Evolutionary conservation across 352 stramenopile genomes (phyloP).

Genomic region (Phytophthora fragariae): DNA sequence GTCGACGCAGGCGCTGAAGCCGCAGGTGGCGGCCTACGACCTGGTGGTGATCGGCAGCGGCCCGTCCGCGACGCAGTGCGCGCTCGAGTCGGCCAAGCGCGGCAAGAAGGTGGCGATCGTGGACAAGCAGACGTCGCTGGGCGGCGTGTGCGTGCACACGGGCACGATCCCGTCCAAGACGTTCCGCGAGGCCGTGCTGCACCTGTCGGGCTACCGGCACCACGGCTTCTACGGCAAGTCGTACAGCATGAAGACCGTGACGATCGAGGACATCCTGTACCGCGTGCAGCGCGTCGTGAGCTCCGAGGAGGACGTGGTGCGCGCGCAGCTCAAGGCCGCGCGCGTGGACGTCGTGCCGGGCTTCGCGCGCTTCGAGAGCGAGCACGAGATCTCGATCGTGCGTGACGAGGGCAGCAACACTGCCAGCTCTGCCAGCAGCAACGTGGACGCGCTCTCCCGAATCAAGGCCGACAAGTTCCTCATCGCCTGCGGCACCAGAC

Average conservation of each 20-base stretch:
- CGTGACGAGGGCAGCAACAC: conserved; percentile 34
- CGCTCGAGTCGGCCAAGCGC: conserved; percentile 85
- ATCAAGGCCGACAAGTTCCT: conserved; percentile 83
- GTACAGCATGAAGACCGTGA: conserved; percentile 86
- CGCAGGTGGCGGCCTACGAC: conserved; percentile 70
- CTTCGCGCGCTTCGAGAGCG: conserved; percentile 74
- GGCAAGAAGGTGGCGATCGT: conserved; percentile 84
- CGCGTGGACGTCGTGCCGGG: conserved; percentile 78
- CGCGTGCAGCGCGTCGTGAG: conserved; percentile 82
- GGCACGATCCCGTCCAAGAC: conserved; percentile 91
- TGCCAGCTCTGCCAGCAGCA: conserved; percentile 17
- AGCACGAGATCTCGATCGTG: conserved; percentile 84
- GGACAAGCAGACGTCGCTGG: conserved; percentile 68
- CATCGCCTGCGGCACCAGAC: conserved; percentile 86
- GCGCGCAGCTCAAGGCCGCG: conserved; percentile 79
- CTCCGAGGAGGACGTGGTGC: conserved; percentile 86
- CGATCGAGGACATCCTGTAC: conserved; percentile 85
- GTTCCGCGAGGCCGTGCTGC: conserved; percentile 91
- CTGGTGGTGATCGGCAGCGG: conserved; percentile 91
- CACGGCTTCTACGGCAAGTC: conserved; percentile 90
- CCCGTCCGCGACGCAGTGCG: conserved; percentile 87
- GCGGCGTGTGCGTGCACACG: conserved; percentile 87
- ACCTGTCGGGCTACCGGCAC: conserved; percentile 91
- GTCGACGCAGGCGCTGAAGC: conserved; percentile 38
- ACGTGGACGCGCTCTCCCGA: conserved; percentile 47